Percentiles rank a stretch among this genome's conserved stretches.
Evolutionary conservation across 371 early-diverging fungal species (phyloP).

Genomic region (Chytridiales sp.): DNA sequence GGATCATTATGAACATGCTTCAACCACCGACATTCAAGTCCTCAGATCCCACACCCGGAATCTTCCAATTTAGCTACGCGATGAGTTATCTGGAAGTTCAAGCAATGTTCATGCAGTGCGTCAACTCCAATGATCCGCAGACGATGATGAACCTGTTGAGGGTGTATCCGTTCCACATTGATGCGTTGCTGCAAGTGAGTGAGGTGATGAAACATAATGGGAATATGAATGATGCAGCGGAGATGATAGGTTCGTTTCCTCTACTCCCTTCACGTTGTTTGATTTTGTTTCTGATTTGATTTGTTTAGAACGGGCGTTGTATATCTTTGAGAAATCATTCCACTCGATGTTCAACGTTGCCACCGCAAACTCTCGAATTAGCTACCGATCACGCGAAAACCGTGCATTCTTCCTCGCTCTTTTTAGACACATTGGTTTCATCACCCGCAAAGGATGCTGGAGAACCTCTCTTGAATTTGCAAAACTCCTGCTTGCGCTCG

Average conservation of each 20-base stretch:
- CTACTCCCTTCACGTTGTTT: not conserved
- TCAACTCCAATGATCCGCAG: constrained; percentile 73
- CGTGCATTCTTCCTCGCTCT: constrained; percentile 77
- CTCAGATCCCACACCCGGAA: constrained; percentile 26
- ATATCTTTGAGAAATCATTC: constrained; percentile 79
- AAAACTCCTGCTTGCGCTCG: constrained; percentile 72
- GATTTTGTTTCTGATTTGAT: constrained; percentile 18
- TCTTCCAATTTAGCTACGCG: constrained; percentile 69
- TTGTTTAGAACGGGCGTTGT: constrained; percentile 73
- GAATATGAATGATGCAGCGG: constrained; percentile 70
- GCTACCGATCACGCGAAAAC: constrained; percentile 74
- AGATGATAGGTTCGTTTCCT: constrained; percentile 60
- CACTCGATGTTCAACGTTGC: constrained; percentile 71
- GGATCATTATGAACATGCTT: constrained; percentile 72
- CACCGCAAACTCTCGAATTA: constrained; percentile 67
- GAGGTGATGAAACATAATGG: constrained; percentile 83
- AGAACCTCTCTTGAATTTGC: constrained; percentile 85
- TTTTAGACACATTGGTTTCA: constrained; percentile 77
- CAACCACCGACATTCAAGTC: constrained; percentile 33
- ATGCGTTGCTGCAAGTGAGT: constrained; percentile 77
- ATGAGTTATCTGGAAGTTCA: constrained; percentile 72
- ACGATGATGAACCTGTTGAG: constrained; percentile 65
- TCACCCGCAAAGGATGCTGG: constrained; percentile 91
- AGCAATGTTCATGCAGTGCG: constrained; percentile 66
- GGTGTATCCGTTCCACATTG: constrained; percentile 83